Conservation (phyloP, 2,329 filamentous ascomycete genomes). For the Xylariaceae sp. region DNA sequence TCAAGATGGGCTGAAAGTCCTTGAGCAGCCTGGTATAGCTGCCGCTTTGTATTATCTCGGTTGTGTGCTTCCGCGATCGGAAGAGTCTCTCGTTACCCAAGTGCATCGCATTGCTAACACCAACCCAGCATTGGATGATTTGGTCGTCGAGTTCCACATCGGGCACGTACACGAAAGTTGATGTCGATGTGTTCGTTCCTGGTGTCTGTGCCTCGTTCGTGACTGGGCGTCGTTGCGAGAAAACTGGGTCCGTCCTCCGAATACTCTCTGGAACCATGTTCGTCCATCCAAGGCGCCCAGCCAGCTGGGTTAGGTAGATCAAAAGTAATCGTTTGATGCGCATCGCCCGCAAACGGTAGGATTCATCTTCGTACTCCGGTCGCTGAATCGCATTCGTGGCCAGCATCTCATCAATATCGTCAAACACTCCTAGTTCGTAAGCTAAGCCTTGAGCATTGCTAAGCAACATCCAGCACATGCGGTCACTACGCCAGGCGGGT, state of each 20-base stretch:
- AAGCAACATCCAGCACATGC: slow-evolving; percentile 97
- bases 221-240: slow-evolving; percentile 46
- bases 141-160: slow-evolving; percentile 65
- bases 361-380: slow-evolving; percentile 68
- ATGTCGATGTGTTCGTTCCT: slow-evolving; percentile 55
- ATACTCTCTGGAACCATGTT: slow-evolving; percentile 80
- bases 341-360: slow-evolving; percentile 70
- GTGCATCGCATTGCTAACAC: slow-evolving; percentile 90
- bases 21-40: slow-evolving; percentile 78
- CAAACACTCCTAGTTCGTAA: slow-evolving; percentile 93
- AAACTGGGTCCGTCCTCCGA: slow-evolving; percentile 54
- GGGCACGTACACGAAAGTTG: slow-evolving; percentile 62
- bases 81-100: slow-evolving; percentile 86
- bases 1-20: slow-evolving; percentile 74
- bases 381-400: slow-evolving; percentile 56
- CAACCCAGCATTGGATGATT: slow-evolving; percentile 85
- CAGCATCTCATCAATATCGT: slow-evolving; percentile 73
- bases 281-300: slow-evolving; percentile 84
- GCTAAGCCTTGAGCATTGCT: slow-evolving; percentile 86
- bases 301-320: slow-evolving; percentile 91
- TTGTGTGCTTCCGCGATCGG: slow-evolving; percentile 79
- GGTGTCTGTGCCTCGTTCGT: slow-evolving; percentile 57
- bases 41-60: slow-evolving; percentile 81
- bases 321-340: slow-evolving; percentile 83
- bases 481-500: slow-evolving; percentile 88